Evolutionary conservation across 768 basidiomycete species (phyloP).

Genomic region (Termitomyces sp.): DNA sequence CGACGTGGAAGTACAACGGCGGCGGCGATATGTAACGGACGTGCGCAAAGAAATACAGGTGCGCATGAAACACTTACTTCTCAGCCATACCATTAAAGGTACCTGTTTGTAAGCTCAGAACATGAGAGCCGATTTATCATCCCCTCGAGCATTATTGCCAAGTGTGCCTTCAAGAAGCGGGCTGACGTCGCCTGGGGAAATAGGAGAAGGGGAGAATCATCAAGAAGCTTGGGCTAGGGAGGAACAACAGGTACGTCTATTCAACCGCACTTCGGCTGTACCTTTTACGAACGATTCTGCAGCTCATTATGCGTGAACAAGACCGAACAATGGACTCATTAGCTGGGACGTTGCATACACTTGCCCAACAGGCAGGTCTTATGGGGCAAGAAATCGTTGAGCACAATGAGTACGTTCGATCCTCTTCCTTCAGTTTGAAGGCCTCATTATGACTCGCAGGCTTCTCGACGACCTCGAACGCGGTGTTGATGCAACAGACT

Average conservation of each 20-base stretch:
- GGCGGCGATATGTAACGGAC: constrained; percentile 70
- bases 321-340: constrained; percentile 87
- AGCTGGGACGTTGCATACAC: constrained; percentile 74
- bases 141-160: constrained; percentile 16
- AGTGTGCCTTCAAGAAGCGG: constrained; percentile 21
- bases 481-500: constrained; percentile 66
- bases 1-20: constrained; percentile 66
- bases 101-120: constrained; percentile 49
- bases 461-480: constrained; percentile 74
- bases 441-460: constrained; percentile 33
- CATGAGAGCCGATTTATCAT: constrained; percentile 62
- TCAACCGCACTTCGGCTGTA: neutral
- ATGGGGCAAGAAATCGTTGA: constrained; percentile 92
- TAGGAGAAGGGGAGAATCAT: constrained; percentile 44
- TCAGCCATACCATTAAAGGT: constrained; percentile 18
- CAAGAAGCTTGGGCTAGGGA: constrained; percentile 78
- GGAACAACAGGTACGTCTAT: constrained; percentile 69
- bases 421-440: neutral
- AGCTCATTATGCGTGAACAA: constrained; percentile 87
- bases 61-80: constrained; percentile 18
- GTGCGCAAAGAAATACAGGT: constrained; percentile 80
- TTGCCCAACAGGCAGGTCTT: constrained; percentile 87
- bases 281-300: neutral
- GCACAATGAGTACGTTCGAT: constrained; percentile 70
- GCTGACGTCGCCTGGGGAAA: constrained; percentile 27